These are phyloP conservation scores for Microbotryum silenes-acaulis DNA, from an alignment of 1,284 basidiomycete genomes.

Conservation along the genomic window DNA sequence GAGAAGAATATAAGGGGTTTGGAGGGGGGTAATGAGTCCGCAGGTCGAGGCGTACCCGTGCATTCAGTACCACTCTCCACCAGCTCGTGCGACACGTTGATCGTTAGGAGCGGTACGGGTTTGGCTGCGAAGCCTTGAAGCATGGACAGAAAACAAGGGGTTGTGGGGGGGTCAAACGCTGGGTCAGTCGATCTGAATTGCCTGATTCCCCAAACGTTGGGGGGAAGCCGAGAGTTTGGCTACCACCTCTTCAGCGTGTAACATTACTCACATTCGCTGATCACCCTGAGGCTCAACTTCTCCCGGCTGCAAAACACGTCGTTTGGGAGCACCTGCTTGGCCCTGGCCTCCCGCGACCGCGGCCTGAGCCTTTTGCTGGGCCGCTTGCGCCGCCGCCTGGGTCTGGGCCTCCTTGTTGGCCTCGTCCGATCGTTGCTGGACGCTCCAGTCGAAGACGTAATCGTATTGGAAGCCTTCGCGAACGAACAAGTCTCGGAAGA, in stretches of 20 bases:
- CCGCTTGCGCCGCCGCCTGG: constrained; percentile 7
- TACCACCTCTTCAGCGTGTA: not conserved
- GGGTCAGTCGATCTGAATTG: too few species aligned
- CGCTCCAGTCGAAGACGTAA: constrained; percentile 96
- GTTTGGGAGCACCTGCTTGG: constrained; percentile 15
- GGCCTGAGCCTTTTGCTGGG: not conserved
- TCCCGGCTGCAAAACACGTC: constrained; percentile 26
- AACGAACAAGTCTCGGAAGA: constrained; percentile 95
- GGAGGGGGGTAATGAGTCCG: not conserved
- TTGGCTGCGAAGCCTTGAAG: constrained; percentile 26
- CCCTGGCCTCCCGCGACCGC: not conserved
- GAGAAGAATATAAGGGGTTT: not conserved
- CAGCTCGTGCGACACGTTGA: constrained; percentile 15
- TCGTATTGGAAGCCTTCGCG: constrained; percentile 97
- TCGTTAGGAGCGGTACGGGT: constrained; percentile 22
- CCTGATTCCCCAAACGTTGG: not conserved
- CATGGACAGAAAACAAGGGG: too few species aligned
- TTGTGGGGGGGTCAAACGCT: too few species aligned
- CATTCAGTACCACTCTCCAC: constrained; percentile 28
- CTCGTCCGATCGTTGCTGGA: constrained; percentile 51
- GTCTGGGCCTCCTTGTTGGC: constrained; percentile 11
- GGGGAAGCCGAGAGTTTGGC: not conserved
- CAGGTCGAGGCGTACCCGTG: not conserved
- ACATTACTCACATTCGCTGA: constrained; percentile 20
- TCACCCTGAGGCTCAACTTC: constrained; percentile 19